Base-by-base conservation (phyloP, 208 protist genomes). In the Acanthamoeba lenticulata region DNA sequence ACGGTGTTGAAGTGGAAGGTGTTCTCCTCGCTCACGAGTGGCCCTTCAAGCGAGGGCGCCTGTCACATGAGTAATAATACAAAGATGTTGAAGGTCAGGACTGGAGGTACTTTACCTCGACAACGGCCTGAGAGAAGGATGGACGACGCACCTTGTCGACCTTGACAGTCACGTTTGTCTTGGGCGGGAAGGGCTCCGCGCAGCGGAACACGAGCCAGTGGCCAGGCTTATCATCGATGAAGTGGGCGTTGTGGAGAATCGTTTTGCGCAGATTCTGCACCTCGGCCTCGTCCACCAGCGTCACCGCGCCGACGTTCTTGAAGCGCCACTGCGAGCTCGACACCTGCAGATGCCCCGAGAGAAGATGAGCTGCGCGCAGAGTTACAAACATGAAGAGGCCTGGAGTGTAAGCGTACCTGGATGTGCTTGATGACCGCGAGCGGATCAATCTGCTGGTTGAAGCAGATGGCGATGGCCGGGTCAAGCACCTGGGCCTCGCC, bases 1-100 rank as follows among this genome's bases (percentile, higher is more conserved):
- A 94, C 69, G 1, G 90, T 94, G 67, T 21, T 65, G 45, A 94
- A 94, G 72, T 9, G 55, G 49, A 77, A 94, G 24, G 90, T 60
- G 9, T 27, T 6, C 21, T 83, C 36, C 29, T 83, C 13, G 0
- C 47, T 45, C 21, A 85, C 42, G 21, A 94, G 72, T 29, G 62
- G 0, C 1, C 90, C 90, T 38, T 94, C 90, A 29, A 94, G 42
- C n/a, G 90, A 94, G 6, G 45, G 45, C 17, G 74, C 24, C 86
- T 92, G 74, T 19, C 17, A 34, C 27, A 60, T 44, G 2, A 19
- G 49, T 6, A 27, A 44, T 89, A 21, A 89, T 15, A 89, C 49
- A 27, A 77, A 77, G 27, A 38, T 40, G 11, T n/a, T n/a, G n/a
- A n/a, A n/a, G n/a, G n/a, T n/a, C n/a, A n/a, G n/a, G n/a, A n/a